A percentile compares a stretch with the other conserved stretches of the same genome.
Conservation (phyloP, 768 basidiomycete species). For the Basidioascus undulatus region DNA sequence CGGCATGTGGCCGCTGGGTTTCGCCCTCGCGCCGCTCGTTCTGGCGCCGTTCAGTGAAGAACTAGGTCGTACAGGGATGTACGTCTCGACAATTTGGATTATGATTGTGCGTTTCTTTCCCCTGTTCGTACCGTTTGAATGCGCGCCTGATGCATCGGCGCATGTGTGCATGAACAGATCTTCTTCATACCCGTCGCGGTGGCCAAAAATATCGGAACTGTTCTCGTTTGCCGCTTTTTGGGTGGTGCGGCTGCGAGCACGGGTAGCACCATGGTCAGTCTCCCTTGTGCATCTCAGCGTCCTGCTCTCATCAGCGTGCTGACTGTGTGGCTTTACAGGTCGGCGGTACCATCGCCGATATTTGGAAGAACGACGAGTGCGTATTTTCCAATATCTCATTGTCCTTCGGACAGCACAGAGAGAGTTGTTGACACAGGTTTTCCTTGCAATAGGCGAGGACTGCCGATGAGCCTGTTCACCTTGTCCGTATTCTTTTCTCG, state of each 20-base stretch:
- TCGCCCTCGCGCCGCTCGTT: constrained; percentile 16
- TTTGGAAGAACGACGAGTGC: constrained; percentile 16
- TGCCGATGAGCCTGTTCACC: too few relatives aligned
- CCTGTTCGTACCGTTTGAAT: background rate
- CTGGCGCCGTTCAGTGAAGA: constrained; percentile 16
- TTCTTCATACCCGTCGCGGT: constrained; percentile 12
- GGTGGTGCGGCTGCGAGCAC: constrained; percentile 17
- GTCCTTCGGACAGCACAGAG: constrained; percentile 28
- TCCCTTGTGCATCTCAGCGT: too few relatives aligned
- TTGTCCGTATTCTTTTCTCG: too few relatives aligned
- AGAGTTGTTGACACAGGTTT: too few relatives aligned
- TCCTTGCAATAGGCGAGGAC: too few relatives aligned
- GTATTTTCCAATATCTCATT: constrained; percentile 2
- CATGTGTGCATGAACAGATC: constrained; percentile 1
- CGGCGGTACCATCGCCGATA: constrained; percentile 20
- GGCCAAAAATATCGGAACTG: constrained; percentile 17
- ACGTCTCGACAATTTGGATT: constrained; percentile 14
- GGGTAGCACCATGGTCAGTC: constrained; percentile 19
- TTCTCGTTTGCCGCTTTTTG: constrained; percentile 18
- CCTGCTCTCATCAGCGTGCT: too few relatives aligned
- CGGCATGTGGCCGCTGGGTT: too few relatives aligned
- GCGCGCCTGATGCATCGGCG: constrained; percentile 4
- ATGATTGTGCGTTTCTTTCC: background rate
- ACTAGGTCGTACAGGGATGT: constrained; percentile 16
- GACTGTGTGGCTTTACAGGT: too few relatives aligned